Evolutionary conservation across 495 filamentous ascomycete genomes (phyloP), one percentile per base, ranked within the genome.

Genomic region (Hapsidospora chrysogenum): DNA sequence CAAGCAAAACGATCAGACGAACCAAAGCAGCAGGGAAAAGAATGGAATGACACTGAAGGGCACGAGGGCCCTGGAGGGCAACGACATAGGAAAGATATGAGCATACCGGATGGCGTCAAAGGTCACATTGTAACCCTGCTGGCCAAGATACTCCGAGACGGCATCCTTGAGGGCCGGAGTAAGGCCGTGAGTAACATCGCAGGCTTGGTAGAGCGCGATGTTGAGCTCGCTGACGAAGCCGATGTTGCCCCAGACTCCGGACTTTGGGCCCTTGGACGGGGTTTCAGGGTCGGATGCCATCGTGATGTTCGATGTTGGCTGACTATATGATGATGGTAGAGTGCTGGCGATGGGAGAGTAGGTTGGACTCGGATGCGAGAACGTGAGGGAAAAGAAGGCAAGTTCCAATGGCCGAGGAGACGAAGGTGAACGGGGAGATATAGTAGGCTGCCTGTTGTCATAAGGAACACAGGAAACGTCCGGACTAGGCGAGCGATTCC

Each of bases 71-170:
- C n/a, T n/a, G 23, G 29, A 37, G 17, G 26, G 14, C 31, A 31
- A 25, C 9, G 23, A 16, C 1, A 31, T 17, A 25, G 26, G 37
- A 39, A 38, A 21, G 9, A 38, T 16, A 22, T 18, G 18, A 10
- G 5, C 43, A 22, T 45, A 46, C 43, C 43, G 31, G 9, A 46
- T 42, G n/a, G 36, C 43, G 17, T 41, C 40, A 40, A 40, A 46
- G 16, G 11, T 37, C 1, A 39, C 37, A 8, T 40, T 26, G 15
- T 42, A 21, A 18, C 40, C 40, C 6, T 9, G 23, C n/a, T 16
- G n/a, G 13, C 11, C 9, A n/a, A 36, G 18, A 28, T 15, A 36
- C 6, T 25, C 33, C 3, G 25, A 19, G 17, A 36, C 25, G 9
- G 33, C 33, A 15, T 4, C 17, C 9, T 36, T 36, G 33, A 27